Evolutionary conservation across 2,329 filamentous ascomycete species (phyloP), one percentile per base, ranked within the genome.

Genomic region (Podosphaera fusca): DNA sequence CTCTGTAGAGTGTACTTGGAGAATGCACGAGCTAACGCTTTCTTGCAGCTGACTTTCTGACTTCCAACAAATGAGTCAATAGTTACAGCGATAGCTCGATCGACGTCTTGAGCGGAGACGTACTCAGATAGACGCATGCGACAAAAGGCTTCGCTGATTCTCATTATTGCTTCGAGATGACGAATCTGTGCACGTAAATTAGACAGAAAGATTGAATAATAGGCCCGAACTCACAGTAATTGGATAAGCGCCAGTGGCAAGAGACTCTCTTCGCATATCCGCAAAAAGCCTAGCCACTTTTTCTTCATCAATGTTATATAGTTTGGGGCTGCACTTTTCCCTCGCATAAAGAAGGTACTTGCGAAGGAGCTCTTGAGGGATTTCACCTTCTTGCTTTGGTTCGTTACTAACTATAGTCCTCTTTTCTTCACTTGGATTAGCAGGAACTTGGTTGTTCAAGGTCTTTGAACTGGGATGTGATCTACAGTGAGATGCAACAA

Each of bases 81-180:
- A 0, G 92, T 94, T 5, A 98, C 92, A 12, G 89, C 87, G 66
- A 98, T 98, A 58, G 92, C 92, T 49, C 92, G 87, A 70, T 98
- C 92, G 64, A 98, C 95, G 67, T 98, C 92, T 59, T 85, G 79
- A 1, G 85, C 73, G 4, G 84, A 84, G 70, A 90, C 95, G 73
- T 95, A 96, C 63, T 98, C 92, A 0, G 86, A 92, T n/a, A 98
- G 75, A 12, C 92, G 84, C 92, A 98, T 98, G 67, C 94, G 90
- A 70, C 86, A 94, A 72, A 98, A 98, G 0, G 89, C 74, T 69
- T 98, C 92, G 58, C 82, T 83, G 66, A 94, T 94, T 67, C 92
- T 87, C 73, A 98, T 94, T 66, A 96, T 95, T 60, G 90, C 90
- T 76, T 98, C 92, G 38, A 98, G 75, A 73, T 98, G 92, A 74